These are phyloP conservation scores for Isatis lusitanica DNA, from an alignment of 441 rosid species.

Conservation along the genomic window DNA sequence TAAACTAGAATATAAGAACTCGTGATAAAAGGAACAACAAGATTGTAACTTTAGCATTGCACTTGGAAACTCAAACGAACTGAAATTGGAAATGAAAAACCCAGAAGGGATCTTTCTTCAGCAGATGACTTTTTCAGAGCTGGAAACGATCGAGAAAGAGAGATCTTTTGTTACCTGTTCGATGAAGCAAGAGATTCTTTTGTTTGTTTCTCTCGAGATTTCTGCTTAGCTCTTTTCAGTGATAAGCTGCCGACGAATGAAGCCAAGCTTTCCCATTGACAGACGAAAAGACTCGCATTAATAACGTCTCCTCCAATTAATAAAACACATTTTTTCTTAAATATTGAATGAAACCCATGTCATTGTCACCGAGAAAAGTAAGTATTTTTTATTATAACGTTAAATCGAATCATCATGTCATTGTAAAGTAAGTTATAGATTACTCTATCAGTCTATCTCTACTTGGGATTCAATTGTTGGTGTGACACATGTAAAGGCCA, in stretches of 20 bases:
- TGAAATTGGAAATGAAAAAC: background rate
- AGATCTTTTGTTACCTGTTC: background rate
- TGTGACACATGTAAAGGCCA: no score
- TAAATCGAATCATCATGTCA: background rate
- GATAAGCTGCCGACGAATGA: background rate
- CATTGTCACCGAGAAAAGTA: background rate
- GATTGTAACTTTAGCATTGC: background rate
- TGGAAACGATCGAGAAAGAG: background rate
- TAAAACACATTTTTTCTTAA: no score
- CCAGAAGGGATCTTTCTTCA: background rate
- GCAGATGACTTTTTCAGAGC: background rate
- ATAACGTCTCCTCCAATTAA: background rate
- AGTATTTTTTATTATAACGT: no score
- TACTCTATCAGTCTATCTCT: no score
- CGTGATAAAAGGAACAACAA: background rate
- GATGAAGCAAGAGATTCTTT: background rate
- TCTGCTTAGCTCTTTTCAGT: background rate
- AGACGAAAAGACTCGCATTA: background rate
- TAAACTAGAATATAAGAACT: background rate
- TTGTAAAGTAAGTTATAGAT: no score
- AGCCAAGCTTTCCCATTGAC: slow-evolving; percentile 1
- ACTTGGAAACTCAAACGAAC: background rate
- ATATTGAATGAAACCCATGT: background rate
- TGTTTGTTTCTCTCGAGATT: background rate
- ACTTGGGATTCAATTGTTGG: no score